Base-by-base conservation (phyloP, 202 grass and related monocot species). In the Panicum hallii region DNA sequence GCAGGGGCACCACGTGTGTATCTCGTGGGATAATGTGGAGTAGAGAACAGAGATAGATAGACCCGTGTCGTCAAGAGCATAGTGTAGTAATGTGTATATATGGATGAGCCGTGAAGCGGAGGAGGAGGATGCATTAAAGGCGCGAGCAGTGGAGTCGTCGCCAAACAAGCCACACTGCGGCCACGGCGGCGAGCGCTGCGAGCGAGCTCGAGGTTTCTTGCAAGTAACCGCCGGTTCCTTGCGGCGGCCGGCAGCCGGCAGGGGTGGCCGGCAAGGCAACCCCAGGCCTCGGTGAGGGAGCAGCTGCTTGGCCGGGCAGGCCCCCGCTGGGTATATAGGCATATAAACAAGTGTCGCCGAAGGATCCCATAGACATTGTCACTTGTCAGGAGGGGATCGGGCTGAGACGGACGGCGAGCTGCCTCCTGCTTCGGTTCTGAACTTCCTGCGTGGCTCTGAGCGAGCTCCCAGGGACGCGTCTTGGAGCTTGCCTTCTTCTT, bases 91-190 rank as follows among this genome's bases (percentile, higher is more conserved):
- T 3, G 11, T 5, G 11, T 30, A 22, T 26, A 61, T 64, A 16
- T 34, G 87, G 77, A 71, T 12, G 87, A 81, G 70, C 53, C 82
- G 77, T 89, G 19, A 89, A 85, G 87, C 77, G 36, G 80, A 40
- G 61, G 46, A 34, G 34, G 34, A 46, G 48, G 71, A 78, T 4
- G 68, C 44, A 43, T 68, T 76, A 17, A 53, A 80, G 43, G 9
- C 34, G 28, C 57, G 32, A 28, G 54, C 72, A 79, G 64, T 22
- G 65, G 82, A 86, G 83, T 72, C 83, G 58, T 72, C 20, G 75
- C 65, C 88, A 76, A 85, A 74, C 84, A 81, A 65, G 12, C 46
- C 26, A 26, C 26, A 26, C 26, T 26, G 26, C 26, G 26, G 26
- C 26, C 49, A 76, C 30, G 47, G 4, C 17, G 8, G 22, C 4